Evolutionary conservation across 495 filamentous ascomycete genomes (phyloP).

Genomic region (Penicillium subrubescens): DNA sequence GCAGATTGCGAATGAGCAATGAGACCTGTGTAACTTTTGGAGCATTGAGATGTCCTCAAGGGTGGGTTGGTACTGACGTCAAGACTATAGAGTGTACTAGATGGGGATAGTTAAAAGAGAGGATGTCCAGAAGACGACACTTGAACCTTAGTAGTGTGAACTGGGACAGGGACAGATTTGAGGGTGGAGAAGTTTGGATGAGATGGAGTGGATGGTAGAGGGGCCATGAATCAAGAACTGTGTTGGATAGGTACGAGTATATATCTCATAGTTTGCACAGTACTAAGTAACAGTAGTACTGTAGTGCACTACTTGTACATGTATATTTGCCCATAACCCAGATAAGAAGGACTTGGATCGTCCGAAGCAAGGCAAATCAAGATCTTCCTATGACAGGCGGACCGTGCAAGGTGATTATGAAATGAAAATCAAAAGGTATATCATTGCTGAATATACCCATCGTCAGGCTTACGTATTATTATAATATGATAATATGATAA

Average conservation of each 20-base stretch:
- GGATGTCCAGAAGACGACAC: neutral
- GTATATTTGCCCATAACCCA: too few relatives aligned
- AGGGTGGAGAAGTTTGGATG: neutral
- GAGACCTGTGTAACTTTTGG: neutral
- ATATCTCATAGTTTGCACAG: neutral
- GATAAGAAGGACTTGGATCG: too few relatives aligned
- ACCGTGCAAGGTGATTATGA: neutral
- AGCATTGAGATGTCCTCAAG: neutral
- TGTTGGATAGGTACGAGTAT: neutral
- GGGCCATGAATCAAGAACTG: neutral
- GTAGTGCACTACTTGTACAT: too few relatives aligned
- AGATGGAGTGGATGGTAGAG: neutral
- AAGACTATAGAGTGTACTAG: neutral
- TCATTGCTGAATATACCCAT: too few relatives aligned
- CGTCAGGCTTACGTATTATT: too few relatives aligned
- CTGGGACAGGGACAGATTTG: neutral
- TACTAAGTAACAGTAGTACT: neutral
- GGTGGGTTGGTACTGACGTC: conserved; percentile 1
- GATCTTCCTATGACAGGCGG: neutral
- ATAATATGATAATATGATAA: neutral
- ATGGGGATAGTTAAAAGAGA: neutral
- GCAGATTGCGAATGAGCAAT: neutral
- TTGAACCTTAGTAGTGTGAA: neutral
- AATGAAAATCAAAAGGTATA: neutral
- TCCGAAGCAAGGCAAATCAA: neutral